Evolutionary conservation across 352 stramenopile genomes (phyloP).

Genomic region (Globisporangium alternatum): DNA sequence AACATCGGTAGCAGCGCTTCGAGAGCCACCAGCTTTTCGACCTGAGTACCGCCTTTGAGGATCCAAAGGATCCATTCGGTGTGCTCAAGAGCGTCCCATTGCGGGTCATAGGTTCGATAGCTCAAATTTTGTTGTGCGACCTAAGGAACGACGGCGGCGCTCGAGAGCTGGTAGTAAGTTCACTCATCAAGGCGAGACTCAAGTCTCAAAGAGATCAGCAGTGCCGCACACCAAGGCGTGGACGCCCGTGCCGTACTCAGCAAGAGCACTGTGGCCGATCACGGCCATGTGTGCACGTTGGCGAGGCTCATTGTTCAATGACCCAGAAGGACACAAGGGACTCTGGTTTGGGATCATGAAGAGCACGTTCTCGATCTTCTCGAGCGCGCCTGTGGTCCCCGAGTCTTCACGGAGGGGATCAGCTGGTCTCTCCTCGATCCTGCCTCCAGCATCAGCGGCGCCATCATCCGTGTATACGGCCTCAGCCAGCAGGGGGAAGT

Average conservation of each 20-base stretch:
- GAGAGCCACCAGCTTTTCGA: not conserved
- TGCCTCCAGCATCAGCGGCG: not conserved
- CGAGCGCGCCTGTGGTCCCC: not conserved
- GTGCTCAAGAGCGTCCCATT: not conserved
- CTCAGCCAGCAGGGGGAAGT: not conserved
- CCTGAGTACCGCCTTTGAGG: not conserved
- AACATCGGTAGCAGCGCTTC: not conserved
- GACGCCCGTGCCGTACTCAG: conserved; percentile 18
- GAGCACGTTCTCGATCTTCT: not conserved
- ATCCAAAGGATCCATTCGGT: not conserved
- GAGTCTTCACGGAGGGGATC: not conserved
- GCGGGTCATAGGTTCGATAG: not conserved
- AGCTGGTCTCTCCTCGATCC: too few relatives aligned
- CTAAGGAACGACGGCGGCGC: too few relatives aligned
- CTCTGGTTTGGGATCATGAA: not conserved
- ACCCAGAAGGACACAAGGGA: not conserved
- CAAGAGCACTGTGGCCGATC: conserved; percentile 11
- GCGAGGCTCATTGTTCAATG: not conserved
- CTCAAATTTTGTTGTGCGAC: not conserved
- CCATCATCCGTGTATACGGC: not conserved
- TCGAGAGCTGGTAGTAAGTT: not conserved
- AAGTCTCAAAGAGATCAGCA: not conserved
- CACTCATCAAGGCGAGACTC: not conserved
- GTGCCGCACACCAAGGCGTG: not conserved
- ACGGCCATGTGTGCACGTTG: conserved; percentile 12